Evolutionary conservation across 2,329 filamentous ascomycete genomes (phyloP), one percentile per base, ranked within the genome.

Genomic region (Teratosphaeria gauchensis): DNA sequence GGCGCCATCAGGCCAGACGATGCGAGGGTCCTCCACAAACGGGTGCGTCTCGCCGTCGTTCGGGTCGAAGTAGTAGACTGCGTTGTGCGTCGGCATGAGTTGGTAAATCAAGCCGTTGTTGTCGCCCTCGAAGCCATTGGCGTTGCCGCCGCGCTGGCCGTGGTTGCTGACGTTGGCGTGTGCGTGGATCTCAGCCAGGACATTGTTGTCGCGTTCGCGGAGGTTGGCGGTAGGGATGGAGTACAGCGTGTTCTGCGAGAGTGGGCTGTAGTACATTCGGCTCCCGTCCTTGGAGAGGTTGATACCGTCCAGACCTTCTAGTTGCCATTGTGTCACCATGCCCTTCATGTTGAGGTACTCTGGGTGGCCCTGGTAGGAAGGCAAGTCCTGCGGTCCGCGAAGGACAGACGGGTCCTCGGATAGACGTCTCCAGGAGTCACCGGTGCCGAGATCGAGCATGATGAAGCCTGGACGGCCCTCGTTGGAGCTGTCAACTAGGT

Each of bases 381-480:
- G 69, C 4, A 73, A 62, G 46, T 69, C 66, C 48, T 71, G 64
- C 19, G 53, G 56, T 1, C 65, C 69, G n/a, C 70, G 69, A 14
- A 72, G 62, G 1, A 71, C 68, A 7, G 68, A 70, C 19, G 53
- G 52, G 58, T 72, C 69, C 61, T 74, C 69, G 14, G 63, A 67
- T 1, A 77, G 67, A 24, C 75, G 71, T 14, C 75, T 69, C 74
- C 74, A 77, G 56, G 68, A 72, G 53, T 74, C 69, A 35, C 74
- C 75, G 11, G 73, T 76, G 12, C 69, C 72, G 2, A 77, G 71
- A 63, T 77, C 75, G 46, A 77, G 61, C 69, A 78, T 76, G 58
- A 79, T 78, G 65, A 79, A 77, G 6, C 75, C 76, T 2, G 70
- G 74, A 19, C 77, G 73, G 28, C 75, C 76, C 66, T 79, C 77